Evolutionary conservation across 2,329 filamentous ascomycete species (phyloP).

Genomic region (Ramularia collo-cygni): DNA sequence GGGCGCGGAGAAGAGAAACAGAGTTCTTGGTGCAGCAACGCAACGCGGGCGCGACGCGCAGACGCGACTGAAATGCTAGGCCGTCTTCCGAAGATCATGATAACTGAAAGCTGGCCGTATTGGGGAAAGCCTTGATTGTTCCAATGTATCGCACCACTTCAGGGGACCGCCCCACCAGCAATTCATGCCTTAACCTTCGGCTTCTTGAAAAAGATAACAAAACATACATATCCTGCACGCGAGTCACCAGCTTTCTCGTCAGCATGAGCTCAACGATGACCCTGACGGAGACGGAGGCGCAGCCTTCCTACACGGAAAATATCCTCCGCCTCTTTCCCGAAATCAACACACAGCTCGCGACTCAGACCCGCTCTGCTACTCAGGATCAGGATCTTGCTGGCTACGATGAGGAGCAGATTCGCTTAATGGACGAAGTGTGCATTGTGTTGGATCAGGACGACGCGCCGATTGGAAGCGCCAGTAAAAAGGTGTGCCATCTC

Average conservation of each 20-base stretch:
- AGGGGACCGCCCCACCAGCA: no score
- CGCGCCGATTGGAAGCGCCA: conserved; percentile 85
- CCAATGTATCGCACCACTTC: no score
- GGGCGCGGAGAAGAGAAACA: conserved; percentile 2
- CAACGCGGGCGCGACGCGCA: no score
- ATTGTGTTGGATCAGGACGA: conserved; percentile 94
- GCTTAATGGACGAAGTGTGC: conserved; percentile 97
- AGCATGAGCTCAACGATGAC: conserved; percentile 29
- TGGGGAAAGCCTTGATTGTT: no score
- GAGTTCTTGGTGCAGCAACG: no score
- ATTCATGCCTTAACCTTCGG: no score
- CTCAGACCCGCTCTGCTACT: conserved; percentile 47
- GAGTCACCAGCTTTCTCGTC: not conserved
- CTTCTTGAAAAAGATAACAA: no score
- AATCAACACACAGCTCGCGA: conserved; percentile 55
- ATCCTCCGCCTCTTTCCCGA: conserved; percentile 87
- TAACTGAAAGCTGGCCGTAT: no score
- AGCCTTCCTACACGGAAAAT: conserved; percentile 65
- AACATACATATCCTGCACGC: not conserved
- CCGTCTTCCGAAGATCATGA: no score
- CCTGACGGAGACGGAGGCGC: conserved; percentile 23
- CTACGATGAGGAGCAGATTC: conserved; percentile 95
- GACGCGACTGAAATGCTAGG: no score
- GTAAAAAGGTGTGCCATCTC: conserved; percentile 97
- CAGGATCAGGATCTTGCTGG: conserved; percentile 67